phyloP scores from a whole-genome alignment of 164 flowering plant genomes.

The Cinnamomum micranthum region DNA sequence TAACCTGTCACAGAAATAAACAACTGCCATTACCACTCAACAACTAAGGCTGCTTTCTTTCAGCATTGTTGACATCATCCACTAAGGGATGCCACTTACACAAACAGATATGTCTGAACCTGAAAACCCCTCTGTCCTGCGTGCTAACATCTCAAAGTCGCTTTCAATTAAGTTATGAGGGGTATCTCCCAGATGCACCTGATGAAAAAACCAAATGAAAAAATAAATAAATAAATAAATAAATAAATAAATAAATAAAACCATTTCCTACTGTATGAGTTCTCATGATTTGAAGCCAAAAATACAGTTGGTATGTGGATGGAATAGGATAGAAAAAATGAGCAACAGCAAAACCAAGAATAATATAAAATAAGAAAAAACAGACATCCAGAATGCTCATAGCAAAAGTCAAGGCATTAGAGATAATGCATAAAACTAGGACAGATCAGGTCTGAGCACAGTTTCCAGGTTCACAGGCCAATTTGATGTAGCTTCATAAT shows the following conservation, averaged over 20 bases:
- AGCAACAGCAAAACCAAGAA: no score
- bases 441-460: background rate
- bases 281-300: no score
- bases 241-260: no score
- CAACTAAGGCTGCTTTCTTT: background rate
- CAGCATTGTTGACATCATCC: background rate
- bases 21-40: background rate
- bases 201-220: conserved; percentile 12
- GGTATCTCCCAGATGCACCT: conserved; percentile 99
- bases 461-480: background rate
- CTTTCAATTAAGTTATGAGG: conserved; percentile 89
- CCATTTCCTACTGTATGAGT: background rate
- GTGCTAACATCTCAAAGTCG: conserved; percentile 82
- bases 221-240: no score
- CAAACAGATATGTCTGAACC: conserved; percentile 97
- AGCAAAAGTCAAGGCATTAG: background rate
- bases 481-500: no score
- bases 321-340: no score
- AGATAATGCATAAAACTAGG: background rate
- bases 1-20: conserved; percentile 49
- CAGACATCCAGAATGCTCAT: background rate
- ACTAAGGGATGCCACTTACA: conserved; percentile 45
- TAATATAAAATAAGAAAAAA: no score
- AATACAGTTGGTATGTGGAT: no score
- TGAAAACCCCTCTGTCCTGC: conserved; percentile 85